Base-by-base conservation (phyloP, 345 rosid genomes). In the Abelmoschus esculentus region DNA sequence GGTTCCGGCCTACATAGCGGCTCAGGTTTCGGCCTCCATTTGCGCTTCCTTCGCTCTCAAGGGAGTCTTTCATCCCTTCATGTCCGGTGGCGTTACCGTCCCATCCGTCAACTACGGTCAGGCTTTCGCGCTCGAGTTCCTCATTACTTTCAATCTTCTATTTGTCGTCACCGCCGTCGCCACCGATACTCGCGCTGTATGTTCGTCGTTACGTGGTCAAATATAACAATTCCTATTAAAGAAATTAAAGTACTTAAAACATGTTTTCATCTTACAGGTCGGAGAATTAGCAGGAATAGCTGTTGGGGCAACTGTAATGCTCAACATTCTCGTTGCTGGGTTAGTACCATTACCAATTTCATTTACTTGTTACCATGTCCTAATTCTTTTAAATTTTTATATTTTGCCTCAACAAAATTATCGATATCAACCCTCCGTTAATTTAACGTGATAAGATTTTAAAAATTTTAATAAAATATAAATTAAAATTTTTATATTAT, bases 211-310 rank as follows among this genome's bases (percentile, higher is more conserved):
- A 7, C 12, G 5, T 34, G 6, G 17, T 19, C 19, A 22, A 19
- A 1, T 38, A 22, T 29, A 28, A 29, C 40, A 29, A 5, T 59
- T n/a, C 7, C 1, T 13, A 13, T 29, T 29, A 1, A 0, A 2
- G 2, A 31, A 22, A 5, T 6, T 56, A 56, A 58, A 58, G 17
- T 28, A 28, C 29, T 5, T 14, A 42, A 42, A 42, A 42, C 62
- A 58, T 59, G 11, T 59, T 59, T 22, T 22, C 3, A 56, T 13
- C 15, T 26, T 56, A 52, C 77, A 93, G 98, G 98, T 93, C 22
- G 99, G 99, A 75, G 99, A 95, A 80, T 57, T 95, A 71, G 99
- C 99, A 0, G 99, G 99, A 11, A 91, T 95, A 61, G 99, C 97
- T 5, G 99, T 95, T 72, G 99, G 99, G 74, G 99, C 99, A 26